Conservation (phyloP, 345 rosid species). For the Hibiscus syriacus region DNA sequence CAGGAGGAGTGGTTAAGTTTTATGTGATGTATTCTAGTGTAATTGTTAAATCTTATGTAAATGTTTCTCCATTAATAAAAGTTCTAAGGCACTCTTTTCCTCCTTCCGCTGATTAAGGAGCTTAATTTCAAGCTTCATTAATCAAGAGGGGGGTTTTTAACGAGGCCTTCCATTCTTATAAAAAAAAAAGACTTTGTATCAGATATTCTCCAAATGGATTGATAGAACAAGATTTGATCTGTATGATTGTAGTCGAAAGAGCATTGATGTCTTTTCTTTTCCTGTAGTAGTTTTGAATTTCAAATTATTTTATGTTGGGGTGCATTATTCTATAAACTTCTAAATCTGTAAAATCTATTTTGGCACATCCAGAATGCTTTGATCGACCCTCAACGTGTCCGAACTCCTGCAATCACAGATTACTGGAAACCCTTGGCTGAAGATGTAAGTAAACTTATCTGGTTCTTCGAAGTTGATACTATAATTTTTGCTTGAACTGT, state of each 20-base stretch:
- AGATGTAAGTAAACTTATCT: slow-evolving; percentile 53
- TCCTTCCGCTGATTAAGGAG: no score
- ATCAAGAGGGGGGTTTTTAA: no score
- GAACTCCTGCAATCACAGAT: slow-evolving; percentile 76
- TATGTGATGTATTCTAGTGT: no score
- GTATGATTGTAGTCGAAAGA: neutral
- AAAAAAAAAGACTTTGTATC: neutral
- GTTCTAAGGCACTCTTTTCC: no score
- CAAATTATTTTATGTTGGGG: no score
- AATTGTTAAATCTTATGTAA: no score
- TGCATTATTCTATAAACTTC: neutral
- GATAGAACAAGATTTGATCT: neutral
- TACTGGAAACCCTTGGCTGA: slow-evolving; percentile 98
- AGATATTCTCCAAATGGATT: neutral
- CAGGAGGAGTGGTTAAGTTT: no score
- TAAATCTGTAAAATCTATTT: slow-evolving; percentile 11
- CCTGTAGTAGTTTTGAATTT: no score
- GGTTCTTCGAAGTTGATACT: neutral
- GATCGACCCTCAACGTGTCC: slow-evolving; percentile 84
- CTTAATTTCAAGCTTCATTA: no score
- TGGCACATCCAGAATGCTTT: slow-evolving; percentile 63
- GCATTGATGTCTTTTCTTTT: neutral
- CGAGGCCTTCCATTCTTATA: no score
- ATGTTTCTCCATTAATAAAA: no score
- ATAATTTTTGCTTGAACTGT: neutral